A percentile compares a stretch with the other conserved stretches of the same genome.
Evolutionary conservation across 2,329 filamentous ascomycete species (phyloP).

Genomic region (Microthyrium microscopicum): DNA sequence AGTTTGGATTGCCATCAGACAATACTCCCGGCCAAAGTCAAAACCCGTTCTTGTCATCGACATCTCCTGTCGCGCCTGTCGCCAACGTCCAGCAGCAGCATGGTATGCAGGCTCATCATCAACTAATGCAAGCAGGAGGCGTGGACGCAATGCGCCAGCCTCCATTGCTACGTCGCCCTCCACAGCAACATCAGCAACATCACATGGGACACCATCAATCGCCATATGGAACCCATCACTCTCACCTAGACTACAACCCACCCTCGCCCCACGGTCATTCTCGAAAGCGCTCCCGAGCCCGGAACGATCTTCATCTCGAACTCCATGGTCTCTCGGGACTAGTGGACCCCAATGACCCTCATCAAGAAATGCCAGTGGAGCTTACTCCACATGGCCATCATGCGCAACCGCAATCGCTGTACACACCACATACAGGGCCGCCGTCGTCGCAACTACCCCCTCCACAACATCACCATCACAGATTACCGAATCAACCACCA

Average conservation of each 20-base stretch:
- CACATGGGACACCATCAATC: constrained; percentile 22
- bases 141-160: constrained; percentile 16
- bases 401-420: constrained; percentile 16
- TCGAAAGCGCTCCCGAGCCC: constrained; percentile 27
- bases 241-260: constrained; percentile 17
- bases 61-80: constrained; percentile 9
- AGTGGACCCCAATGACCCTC: constrained; percentile 17
- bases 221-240: constrained; percentile 14
- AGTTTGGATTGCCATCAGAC: constrained; percentile 19
- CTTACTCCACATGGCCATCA: constrained; percentile 19
- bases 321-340: constrained; percentile 24
- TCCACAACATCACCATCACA: constrained; percentile 57
- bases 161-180: constrained; percentile 12
- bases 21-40: constrained; percentile 14
- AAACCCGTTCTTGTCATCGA: constrained; percentile 7
- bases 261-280: constrained; percentile 13
- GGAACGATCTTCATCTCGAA: constrained; percentile 22
- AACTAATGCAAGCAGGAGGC: constrained; percentile 22
- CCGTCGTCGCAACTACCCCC: constrained; percentile 27
- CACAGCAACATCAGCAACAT: constrained; percentile 17
- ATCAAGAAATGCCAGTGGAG: constrained; percentile 20
- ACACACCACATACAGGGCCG: constrained; percentile 12
- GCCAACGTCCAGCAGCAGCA: constrained; percentile 21
- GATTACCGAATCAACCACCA: constrained; percentile 56
- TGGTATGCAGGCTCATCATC: constrained; percentile 15